phyloP scores from a whole-genome alignment of 2,329 filamentous ascomycete genomes.

The Colletotrichum liaoningense region DNA sequence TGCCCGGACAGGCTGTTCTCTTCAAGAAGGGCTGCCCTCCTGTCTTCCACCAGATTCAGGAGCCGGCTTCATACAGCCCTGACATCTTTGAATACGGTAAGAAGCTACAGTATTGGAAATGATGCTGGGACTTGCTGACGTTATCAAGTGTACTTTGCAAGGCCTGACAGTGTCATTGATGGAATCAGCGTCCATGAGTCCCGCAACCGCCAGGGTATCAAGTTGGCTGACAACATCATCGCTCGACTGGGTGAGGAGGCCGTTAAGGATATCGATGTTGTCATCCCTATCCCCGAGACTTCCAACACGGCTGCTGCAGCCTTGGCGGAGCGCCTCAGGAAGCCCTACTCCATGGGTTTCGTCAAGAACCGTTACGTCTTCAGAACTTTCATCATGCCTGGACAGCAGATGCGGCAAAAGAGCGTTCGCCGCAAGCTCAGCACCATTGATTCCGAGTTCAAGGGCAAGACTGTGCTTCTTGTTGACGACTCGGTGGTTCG shows the following conservation, averaged over 20 bases:
- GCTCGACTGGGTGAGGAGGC: slow-evolving; percentile 74
- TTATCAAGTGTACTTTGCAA: slow-evolving; percentile 80
- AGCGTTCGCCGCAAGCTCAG: slow-evolving; percentile 91
- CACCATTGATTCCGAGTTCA: slow-evolving; percentile 87
- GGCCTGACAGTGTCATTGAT: slow-evolving; percentile 85
- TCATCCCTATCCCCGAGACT: slow-evolving; percentile 82
- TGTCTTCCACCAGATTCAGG: slow-evolving; percentile 79
- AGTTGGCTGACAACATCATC: slow-evolving; percentile 80
- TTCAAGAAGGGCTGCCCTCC: slow-evolving; percentile 82
- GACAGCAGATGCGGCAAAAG: slow-evolving; percentile 80
- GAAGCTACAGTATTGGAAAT: background rate
- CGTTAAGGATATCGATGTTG: slow-evolving; percentile 82
- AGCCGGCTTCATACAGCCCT: slow-evolving; percentile 77
- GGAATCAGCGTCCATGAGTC: slow-evolving; percentile 88
- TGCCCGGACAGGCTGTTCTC: slow-evolving; percentile 87
- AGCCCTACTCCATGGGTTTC: slow-evolving; percentile 84
- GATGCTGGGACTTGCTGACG: background rate
- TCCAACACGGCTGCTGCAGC: slow-evolving; percentile 83
- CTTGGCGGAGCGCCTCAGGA: slow-evolving; percentile 79
- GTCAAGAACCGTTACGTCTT: slow-evolving; percentile 77
- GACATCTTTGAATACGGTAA: slow-evolving; percentile 76
- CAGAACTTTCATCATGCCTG: slow-evolving; percentile 83
- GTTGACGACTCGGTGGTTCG: slow-evolving; percentile 93
- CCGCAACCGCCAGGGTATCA: slow-evolving; percentile 87
- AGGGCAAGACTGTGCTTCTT: slow-evolving; percentile 81